phyloP scores from a whole-genome alignment of 1,284 basidiomycete genomes.

The Vanrija pseudolonga region DNA sequence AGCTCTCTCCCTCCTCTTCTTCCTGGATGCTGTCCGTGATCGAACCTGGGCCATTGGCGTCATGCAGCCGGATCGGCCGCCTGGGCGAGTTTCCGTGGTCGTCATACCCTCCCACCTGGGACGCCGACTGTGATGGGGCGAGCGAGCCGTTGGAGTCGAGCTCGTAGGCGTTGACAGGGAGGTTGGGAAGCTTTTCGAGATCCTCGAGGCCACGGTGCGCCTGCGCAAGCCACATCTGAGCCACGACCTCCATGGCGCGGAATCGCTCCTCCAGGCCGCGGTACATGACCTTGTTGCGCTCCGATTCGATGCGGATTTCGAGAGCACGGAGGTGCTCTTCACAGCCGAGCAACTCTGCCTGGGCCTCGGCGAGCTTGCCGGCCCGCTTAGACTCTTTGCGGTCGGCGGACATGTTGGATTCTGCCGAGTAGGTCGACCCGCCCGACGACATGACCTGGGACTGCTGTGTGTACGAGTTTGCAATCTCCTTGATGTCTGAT shows the following conservation, averaged over 20 bases:
- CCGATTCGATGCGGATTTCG: constrained; percentile 46
- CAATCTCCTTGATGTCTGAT: constrained; percentile 41
- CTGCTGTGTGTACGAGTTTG: constrained; percentile 21
- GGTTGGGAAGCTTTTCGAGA: constrained; percentile 34
- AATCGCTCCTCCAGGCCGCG: constrained; percentile 47
- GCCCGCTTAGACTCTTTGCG: constrained; percentile 43
- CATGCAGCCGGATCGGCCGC: constrained; percentile 8
- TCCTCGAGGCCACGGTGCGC: constrained; percentile 45
- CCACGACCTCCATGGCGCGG: constrained; percentile 48
- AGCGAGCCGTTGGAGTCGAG: constrained; percentile 50
- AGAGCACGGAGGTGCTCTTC: constrained; percentile 47
- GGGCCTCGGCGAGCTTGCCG: constrained; percentile 45
- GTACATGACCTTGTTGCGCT: constrained; percentile 49
- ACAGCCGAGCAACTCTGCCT: constrained; percentile 49
- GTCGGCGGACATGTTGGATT: constrained; percentile 21
- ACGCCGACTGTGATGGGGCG: constrained; percentile 50
- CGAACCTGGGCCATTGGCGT: constrained; percentile 25
- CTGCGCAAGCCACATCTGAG: constrained; percentile 48
- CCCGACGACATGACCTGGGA: constrained; percentile 23
- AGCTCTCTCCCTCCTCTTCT: constrained; percentile 42
- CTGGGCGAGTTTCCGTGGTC: constrained; percentile 16
- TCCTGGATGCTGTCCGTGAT: constrained; percentile 47
- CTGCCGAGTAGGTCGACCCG: constrained; percentile 27
- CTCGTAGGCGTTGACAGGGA: constrained; percentile 42
- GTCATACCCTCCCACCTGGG: constrained; percentile 40